Base-by-base conservation (phyloP, 164 flowering plant species). In the Stephania japonica region DNA sequence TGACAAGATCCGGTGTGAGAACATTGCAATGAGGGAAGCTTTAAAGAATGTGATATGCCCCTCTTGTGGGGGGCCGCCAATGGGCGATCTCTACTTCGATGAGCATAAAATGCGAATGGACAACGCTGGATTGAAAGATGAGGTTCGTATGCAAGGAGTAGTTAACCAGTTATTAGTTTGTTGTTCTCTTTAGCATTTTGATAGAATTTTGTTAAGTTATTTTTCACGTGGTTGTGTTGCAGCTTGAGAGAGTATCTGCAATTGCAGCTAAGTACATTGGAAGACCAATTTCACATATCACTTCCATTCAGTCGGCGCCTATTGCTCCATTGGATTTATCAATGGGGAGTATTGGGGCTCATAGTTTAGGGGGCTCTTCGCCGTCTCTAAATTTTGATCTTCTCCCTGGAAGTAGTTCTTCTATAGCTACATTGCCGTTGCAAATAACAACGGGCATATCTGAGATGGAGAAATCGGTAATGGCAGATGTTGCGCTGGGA, bases 181-280 rank as follows among this genome's bases (percentile, higher is more conserved):
- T 21, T 6, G 21, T 67, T 3, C 10, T 26, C 25, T 68, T 68
- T 25, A 18, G 47, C n/a, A 19, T 68, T 65, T 11, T 67, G 71
- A 10, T 32, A 4, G 38, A 32, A 2, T 32, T 27, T 23, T 25
- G 62, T 62, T 41, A 0, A 2, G 61, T 25, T 9, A 5, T 70
- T 19, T 71, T 24, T 69, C 25, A 32, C 38, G 62, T 59, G 70
- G 59, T 27, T 62, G 8, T 44, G 12, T 77, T 79, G 65, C 80
- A 93, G 98, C 89, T 91, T 72, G 95, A 93, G 66, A 88, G 92
- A 84, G 85, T 93, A 67, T 89, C 97, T 21, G 88, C 89, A 82
- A 81, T 90, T 80, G 89, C 93, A 44, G 89, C 91, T 1, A 91
- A 88, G 82, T 88, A 91, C 84, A 88, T 90, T 1, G 98, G 98